Base-by-base conservation (phyloP, 352 stramenopile species). In the Plasmopara muralis region DNA sequence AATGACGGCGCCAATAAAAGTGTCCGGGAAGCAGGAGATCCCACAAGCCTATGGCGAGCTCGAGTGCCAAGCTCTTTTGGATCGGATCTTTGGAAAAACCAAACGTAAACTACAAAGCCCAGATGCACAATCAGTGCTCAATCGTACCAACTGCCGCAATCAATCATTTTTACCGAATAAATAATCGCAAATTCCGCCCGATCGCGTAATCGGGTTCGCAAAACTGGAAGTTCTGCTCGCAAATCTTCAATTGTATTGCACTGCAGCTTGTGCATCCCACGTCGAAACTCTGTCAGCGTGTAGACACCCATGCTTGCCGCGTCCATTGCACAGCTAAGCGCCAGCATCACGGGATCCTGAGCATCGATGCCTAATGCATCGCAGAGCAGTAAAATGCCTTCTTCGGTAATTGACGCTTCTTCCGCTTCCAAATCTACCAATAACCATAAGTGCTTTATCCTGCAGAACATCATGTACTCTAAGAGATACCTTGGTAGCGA, bases 31-130 rank as follows among this genome's bases (percentile, higher is more conserved):
- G 60, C 43, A 94, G 49, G 0, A 94, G 41, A 34, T 88, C 68
- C 84, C 84, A 94, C 14, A 94, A 60, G 0, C 58, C 80, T 1
- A 81, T 43, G 18, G 84, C 84, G 34, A 90, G 68, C 2, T 94
- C 84, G 15, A 87, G 58, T 39, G 68, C 57, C 45, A 94, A 61
- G 37, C 82, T 92, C 54, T 93, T 93, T 52, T 93, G 82, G 7
- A 78, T 85, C 29, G 71, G 59, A 49, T 94, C 84, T 47, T 94
- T 94, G 16, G 82, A 82, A 61, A 89, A 94, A 20, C 52, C 64
- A 66, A 87, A 93, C 41, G 78, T 79, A 58, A 88, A 93, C 82
- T 93, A 47, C 12, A 43, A 6, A 34, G 18, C n/a, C 37, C 10
- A 39, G 10, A 6, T 50, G 10, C 31, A 1, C 6, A 35, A 8